Evolutionary conservation across 441 rosid species (phyloP).

Genomic region (Capsella rubella): DNA sequence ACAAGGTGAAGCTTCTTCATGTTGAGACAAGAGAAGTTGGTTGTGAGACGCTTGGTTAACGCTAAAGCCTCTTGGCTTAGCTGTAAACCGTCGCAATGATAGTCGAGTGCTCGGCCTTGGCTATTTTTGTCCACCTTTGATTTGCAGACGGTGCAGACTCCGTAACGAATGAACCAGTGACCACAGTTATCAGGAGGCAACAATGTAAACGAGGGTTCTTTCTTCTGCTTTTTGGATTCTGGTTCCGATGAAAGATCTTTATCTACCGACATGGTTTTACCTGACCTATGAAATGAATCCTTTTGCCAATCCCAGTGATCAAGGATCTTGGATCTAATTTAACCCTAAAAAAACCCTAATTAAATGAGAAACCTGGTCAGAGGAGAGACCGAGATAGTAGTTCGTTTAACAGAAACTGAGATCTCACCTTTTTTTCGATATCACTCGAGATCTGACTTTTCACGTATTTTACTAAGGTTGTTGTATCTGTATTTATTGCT

Average conservation of each 20-base stretch:
- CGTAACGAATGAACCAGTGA: constrained; percentile 13
- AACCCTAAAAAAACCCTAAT: neutral
- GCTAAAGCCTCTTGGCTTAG: constrained; percentile 24
- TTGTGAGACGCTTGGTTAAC: constrained; percentile 9
- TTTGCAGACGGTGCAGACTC: constrained; percentile 25
- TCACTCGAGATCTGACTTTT: neutral
- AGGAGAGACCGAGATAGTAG: neutral
- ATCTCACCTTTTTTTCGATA: neutral
- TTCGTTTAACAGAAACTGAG: neutral
- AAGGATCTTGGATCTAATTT: neutral
- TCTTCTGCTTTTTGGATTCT: constrained; percentile 32
- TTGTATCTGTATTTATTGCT: neutral
- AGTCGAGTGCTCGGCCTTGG: neutral
- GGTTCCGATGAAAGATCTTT: constrained; percentile 21
- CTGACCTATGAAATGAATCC: neutral
- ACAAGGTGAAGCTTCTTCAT: constrained; percentile 40
- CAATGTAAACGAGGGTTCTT: constrained; percentile 1
- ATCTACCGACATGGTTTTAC: constrained; percentile 7
- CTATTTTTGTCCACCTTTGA: constrained; percentile 8
- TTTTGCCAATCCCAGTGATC: neutral
- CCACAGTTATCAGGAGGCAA: neutral
- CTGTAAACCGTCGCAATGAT: constrained; percentile 18
- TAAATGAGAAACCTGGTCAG: neutral
- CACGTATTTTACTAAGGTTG: neutral
- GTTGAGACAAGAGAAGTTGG: neutral